Base-by-base conservation (phyloP, 108 stramenopile genomes). In the Cyclostephanos invisitatus region DNA sequence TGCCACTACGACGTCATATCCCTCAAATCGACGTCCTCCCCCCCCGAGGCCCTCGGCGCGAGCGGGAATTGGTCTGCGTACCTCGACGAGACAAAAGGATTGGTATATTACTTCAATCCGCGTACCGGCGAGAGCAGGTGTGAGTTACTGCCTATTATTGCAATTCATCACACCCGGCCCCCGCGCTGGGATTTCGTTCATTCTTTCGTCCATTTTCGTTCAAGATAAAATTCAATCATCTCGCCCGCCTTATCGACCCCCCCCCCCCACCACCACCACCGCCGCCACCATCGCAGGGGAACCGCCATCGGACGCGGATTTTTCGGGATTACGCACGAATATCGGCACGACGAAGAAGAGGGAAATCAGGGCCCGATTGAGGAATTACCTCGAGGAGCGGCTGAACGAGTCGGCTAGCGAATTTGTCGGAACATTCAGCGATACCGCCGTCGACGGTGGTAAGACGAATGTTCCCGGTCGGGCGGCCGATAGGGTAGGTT, bases 61-160 rank as follows among this genome's bases (percentile, higher is more conserved):
- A 74, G 80, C 42, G 87, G 85, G 0, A 83, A 85, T 40, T 92
- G 91, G 91, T 70, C 86, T 5, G 91, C 91, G 0, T 90, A 84
- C 64, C 61, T 92, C 50, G 91, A 92, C 60, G 86, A 90, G 62
- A 86, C 78, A 1, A 90, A 88, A 12, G 91, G 91, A 1, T 60
- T 90, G 7, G 63, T 91, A 3, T 94, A 94, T 68, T 94, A 91
- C 76, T 94, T 90, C 53, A 86, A 94, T 58, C 61, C 62, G 17
- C 68, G 69, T 8, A 90, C 93, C 6, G 90, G 93, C 37, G 87
- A 89, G 18, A 59, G 58, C 35, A 74, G 64, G 62, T 64, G 65
- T 75, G 25, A 89, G 91, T 88, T n/a, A n/a, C n/a, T n/a, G n/a
- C n/a, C n/a, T n/a, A n/a, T n/a, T n/a, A n/a, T n/a, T n/a, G n/a